These are phyloP conservation scores for Cladosporium oxysporum DNA, from an alignment of 2,329 filamentous ascomycete species.

Conservation along the genomic window DNA sequence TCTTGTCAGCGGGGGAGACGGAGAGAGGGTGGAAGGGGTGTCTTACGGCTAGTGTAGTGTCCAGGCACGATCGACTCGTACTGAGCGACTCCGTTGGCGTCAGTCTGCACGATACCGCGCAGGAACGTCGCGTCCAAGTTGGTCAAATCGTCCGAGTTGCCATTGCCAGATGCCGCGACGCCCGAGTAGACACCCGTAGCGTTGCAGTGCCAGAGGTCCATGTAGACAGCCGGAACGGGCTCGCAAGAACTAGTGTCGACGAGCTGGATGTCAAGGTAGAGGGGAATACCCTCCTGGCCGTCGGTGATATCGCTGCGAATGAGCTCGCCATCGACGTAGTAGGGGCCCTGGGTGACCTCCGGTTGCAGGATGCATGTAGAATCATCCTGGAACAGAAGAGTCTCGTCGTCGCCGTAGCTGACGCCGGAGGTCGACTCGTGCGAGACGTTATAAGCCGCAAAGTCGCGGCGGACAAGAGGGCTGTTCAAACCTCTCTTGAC, in stretches of 20 bases:
- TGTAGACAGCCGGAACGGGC: constrained; percentile 42
- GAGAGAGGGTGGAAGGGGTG: background rate
- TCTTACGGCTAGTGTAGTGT: constrained; percentile 41
- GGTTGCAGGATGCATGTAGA: constrained; percentile 33
- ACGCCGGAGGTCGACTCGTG: constrained; percentile 27
- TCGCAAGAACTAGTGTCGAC: constrained; percentile 46
- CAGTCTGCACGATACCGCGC: constrained; percentile 44
- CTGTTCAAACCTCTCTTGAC: constrained; percentile 26
- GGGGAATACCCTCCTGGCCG: constrained; percentile 41
- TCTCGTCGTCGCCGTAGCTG: constrained; percentile 26
- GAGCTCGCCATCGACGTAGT: constrained; percentile 39
- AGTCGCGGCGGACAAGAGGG: constrained; percentile 30
- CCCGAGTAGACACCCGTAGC: constrained; percentile 49
- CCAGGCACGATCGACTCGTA: constrained; percentile 45
- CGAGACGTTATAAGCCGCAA: constrained; percentile 28
- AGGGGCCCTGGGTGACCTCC: constrained; percentile 29
- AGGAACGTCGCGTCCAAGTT: constrained; percentile 41
- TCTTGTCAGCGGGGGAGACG: background rate
- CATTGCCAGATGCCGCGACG: constrained; percentile 29
- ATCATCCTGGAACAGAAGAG: constrained; percentile 24
- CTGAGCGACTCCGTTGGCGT: constrained; percentile 40
- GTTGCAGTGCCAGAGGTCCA: constrained; percentile 51
- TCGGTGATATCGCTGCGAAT: constrained; percentile 45
- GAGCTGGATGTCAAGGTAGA: constrained; percentile 47
- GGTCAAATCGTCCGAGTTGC: constrained; percentile 43